phyloP scores from a whole-genome alignment of 495 filamentous ascomycete genomes.

The Hyaloscypha bicolor region DNA sequence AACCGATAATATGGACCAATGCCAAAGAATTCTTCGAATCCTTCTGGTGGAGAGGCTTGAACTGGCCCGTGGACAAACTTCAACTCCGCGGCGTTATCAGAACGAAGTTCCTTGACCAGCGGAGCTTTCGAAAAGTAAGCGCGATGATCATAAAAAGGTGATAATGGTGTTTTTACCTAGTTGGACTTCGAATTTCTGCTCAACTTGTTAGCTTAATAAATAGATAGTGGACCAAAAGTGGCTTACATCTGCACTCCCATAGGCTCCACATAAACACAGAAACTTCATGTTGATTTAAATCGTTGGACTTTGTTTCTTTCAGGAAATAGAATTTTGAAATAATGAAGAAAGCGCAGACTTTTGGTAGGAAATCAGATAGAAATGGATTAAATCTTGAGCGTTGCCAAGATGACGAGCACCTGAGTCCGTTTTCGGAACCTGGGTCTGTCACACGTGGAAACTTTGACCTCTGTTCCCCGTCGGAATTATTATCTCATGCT shows the following conservation, averaged over 20 bases:
- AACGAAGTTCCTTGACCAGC: slow-evolving; percentile 47
- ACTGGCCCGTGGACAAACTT: slow-evolving; percentile 50
- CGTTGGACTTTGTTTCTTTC: too few relatives aligned
- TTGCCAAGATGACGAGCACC: too few relatives aligned
- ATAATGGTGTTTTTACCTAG: slow-evolving; percentile 39
- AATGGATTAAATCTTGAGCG: too few relatives aligned
- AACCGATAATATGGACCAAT: slow-evolving; percentile 53
- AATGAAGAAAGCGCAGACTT: too few relatives aligned
- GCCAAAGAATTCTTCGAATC: slow-evolving; percentile 58
- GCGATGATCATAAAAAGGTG: slow-evolving; percentile 2
- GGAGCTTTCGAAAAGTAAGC: slow-evolving; percentile 38
- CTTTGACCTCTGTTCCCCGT: too few relatives aligned
- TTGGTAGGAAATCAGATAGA: too few relatives aligned
- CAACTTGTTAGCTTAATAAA: neutral
- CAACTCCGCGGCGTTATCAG: slow-evolving; percentile 46
- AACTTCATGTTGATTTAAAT: slow-evolving; percentile 35
- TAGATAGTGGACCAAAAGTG: neutral
- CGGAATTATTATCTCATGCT: too few relatives aligned
- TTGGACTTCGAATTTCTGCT: slow-evolving; percentile 56
- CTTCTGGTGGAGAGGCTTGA: slow-evolving; percentile 47
- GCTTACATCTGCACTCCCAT: slow-evolving; percentile 46
- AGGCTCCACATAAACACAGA: slow-evolving; percentile 41
- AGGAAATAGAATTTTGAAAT: too few relatives aligned
- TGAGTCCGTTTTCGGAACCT: too few relatives aligned
- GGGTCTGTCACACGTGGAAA: too few relatives aligned